Percentiles rank a stretch among this genome's conserved stretches.
Evolutionary conservation across 1,139 yeast species (phyloP).

Genomic region (Pichia kudriavzevii): DNA sequence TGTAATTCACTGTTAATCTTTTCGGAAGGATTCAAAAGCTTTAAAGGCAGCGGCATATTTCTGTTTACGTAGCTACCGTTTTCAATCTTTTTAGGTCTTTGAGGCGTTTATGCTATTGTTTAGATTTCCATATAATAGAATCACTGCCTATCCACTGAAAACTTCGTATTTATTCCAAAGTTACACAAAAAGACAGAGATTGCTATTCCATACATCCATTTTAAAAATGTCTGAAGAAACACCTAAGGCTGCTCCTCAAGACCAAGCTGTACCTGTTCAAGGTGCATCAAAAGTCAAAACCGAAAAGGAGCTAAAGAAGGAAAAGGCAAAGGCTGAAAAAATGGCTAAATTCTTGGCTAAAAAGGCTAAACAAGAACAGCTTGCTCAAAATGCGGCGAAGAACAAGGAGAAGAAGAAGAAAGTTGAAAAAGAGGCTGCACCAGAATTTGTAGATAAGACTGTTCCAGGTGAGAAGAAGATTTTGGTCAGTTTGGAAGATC

Average conservation of each 20-base stretch:
- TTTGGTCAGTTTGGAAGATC: conserved; percentile 78
- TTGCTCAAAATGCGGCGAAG: conserved; percentile 32
- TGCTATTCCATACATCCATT: conserved; percentile 6
- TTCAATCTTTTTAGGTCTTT: not conserved
- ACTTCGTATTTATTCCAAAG: not conserved
- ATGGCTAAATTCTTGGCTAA: conserved; percentile 91
- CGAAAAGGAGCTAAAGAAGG: conserved; percentile 80
- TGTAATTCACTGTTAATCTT: too few relatives aligned
- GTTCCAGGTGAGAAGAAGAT: conserved; percentile 86
- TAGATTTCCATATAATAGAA: conserved; percentile 13
- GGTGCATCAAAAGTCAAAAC: conserved; percentile 35
- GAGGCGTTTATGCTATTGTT: conserved; percentile 21
- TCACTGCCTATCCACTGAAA: conserved; percentile 12
- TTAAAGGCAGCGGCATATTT: too few relatives aligned
- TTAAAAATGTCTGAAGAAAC: conserved; percentile 12
- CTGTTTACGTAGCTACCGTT: too few relatives aligned
- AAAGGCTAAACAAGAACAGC: conserved; percentile 67
- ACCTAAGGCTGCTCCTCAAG: conserved; percentile 1
- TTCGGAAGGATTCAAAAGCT: too few relatives aligned
- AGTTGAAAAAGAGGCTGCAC: conserved; percentile 65
- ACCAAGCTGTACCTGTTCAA: conserved; percentile 2
- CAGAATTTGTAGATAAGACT: conserved; percentile 74
- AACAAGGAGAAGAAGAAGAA: conserved; percentile 49
- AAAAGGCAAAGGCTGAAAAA: conserved; percentile 94
- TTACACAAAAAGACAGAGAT: conserved; percentile 10